These are phyloP conservation scores for Cyberlindnera samutprakarnensis DNA, from an alignment of 805 yeast species.

Conservation along the genomic window DNA sequence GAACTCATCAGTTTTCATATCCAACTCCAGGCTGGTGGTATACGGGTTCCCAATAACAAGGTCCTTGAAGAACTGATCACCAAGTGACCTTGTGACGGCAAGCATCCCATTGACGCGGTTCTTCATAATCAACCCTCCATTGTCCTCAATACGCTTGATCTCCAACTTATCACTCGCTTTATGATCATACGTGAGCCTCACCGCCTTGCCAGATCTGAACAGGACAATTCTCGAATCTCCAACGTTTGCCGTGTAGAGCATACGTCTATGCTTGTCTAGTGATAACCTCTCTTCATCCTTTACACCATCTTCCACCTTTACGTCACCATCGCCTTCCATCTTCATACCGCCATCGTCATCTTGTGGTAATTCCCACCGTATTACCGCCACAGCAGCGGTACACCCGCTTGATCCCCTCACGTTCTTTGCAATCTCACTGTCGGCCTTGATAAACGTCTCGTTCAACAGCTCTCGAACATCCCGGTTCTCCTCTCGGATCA, in stretches of 20 bases:
- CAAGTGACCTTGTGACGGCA: slow-evolving; percentile 90
- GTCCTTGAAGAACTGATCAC: slow-evolving; percentile 88
- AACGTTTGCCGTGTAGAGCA: slow-evolving; percentile 89
- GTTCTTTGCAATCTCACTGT: slow-evolving; percentile 51
- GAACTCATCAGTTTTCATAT: slow-evolving; percentile 54
- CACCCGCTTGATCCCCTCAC: slow-evolving; percentile 77
- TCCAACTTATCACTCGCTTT: slow-evolving; percentile 82
- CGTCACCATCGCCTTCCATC: too few species aligned
- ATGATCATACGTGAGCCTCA: slow-evolving; percentile 85
- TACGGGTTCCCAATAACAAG: slow-evolving; percentile 86
- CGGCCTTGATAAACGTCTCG: slow-evolving; percentile 70
- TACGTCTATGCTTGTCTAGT: slow-evolving; percentile 45
- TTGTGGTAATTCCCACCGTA: slow-evolving; percentile 67
- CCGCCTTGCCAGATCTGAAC: slow-evolving; percentile 65
- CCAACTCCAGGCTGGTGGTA: slow-evolving; percentile 79
- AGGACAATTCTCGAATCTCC: slow-evolving; percentile 88
- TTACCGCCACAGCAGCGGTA: slow-evolving; percentile 90
- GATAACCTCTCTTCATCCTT: slow-evolving; percentile 11
- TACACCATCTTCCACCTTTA: too few species aligned
- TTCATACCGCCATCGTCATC: too few species aligned
- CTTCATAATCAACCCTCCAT: slow-evolving; percentile 85
- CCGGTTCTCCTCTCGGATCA: slow-evolving; percentile 37
- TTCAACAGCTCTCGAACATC: slow-evolving; percentile 63
- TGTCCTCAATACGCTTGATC: slow-evolving; percentile 60
- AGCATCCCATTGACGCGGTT: slow-evolving; percentile 92